phyloP scores from a whole-genome alignment of 805 yeast species.

The Metschnikowia proteae region DNA sequence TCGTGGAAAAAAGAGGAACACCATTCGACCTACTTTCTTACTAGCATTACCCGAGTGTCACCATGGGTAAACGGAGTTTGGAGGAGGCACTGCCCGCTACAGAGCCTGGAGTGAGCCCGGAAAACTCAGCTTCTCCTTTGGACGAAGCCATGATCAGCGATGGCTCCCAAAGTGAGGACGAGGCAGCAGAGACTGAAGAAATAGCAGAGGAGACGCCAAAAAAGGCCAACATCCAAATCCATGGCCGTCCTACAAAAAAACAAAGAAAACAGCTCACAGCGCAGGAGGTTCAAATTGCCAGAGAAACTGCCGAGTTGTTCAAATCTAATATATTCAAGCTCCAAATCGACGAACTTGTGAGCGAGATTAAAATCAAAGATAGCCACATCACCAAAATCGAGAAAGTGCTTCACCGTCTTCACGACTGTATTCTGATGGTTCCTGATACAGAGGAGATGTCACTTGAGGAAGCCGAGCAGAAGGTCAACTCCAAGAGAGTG shows the following conservation, averaged over 20 bases:
- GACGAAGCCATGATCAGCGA: not conserved
- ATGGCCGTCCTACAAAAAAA: slow-evolving; percentile 29
- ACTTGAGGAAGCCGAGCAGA: slow-evolving; percentile 56
- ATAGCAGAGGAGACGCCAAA: not conserved
- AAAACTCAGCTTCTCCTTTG: not conserved
- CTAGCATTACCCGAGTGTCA: not conserved
- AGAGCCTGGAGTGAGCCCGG: not conserved
- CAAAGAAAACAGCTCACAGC: slow-evolving; percentile 48
- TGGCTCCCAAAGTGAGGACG: slow-evolving; percentile 9
- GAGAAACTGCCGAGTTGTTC: slow-evolving; percentile 92
- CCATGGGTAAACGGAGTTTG: slow-evolving; percentile 5
- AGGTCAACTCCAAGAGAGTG: slow-evolving; percentile 49
- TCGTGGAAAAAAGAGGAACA: slow-evolving; percentile 4
- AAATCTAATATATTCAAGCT: slow-evolving; percentile 92
- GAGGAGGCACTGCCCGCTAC: slow-evolving; percentile 1
- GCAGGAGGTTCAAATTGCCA: slow-evolving; percentile 84
- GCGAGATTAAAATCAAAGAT: slow-evolving; percentile 75
- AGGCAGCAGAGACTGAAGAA: slow-evolving; percentile 9
- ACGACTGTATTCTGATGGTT: slow-evolving; percentile 61
- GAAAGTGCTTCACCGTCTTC: slow-evolving; percentile 68
- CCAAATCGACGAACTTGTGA: slow-evolving; percentile 86
- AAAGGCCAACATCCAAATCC: slow-evolving; percentile 4
- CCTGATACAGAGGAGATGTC: slow-evolving; percentile 49
- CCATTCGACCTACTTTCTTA: not conserved
- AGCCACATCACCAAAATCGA: slow-evolving; percentile 63